Base-by-base conservation (phyloP, 192 early-diverging fungal genomes). In the Coemansia sp. region DNA sequence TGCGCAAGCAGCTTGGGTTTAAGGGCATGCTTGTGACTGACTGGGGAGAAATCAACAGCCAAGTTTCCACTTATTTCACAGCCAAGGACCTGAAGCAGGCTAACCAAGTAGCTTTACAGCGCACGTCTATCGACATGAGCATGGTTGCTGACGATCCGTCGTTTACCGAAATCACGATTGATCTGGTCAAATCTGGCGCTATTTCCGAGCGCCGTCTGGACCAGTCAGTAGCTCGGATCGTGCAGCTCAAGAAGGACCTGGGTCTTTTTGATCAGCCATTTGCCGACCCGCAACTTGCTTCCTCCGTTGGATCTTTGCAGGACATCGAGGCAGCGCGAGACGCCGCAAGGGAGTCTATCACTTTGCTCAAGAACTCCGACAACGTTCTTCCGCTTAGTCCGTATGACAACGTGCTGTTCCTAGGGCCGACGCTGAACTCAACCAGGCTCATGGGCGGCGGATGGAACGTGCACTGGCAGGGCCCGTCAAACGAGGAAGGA, bases 401-500 rank as follows among this genome's bases (percentile, higher is more conserved):
- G 2, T 35, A 59, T 5, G 78, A 87, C 1, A 85, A 65, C 12
- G 77, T 90, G 20, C 53, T 88, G 52, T 81, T 90, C 11, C 73
- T 88, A 12, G 89, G 89, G 0, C 86, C 89, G 8, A 85, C 85
- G 9, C 84, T 86, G 15, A 79, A 88, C 61, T 81, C 81, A 1
- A 83, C 87, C 4, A 69, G 83, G 33, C 80, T 79, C 8, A 68
- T 87, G 38, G 83, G 80, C 48, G 89, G 87, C 34, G 89, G 87
- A 2, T 90, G 87, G 87, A 87, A 87, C 2, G 72, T 90, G 61
- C 82, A 87, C 57, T 90, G 87, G 87, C 86, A 88, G 68, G 86
- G 86, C 8, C 81, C 81, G 3, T 54, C 64, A 2, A 59, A 69
- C 8, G 61, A 62, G 20, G 81, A 86, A n/a, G 78, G 88, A 2